These are phyloP conservation scores for Solanum peruvianum DNA, from an alignment of 257 asterid genomes.

Conservation along the genomic window DNA sequence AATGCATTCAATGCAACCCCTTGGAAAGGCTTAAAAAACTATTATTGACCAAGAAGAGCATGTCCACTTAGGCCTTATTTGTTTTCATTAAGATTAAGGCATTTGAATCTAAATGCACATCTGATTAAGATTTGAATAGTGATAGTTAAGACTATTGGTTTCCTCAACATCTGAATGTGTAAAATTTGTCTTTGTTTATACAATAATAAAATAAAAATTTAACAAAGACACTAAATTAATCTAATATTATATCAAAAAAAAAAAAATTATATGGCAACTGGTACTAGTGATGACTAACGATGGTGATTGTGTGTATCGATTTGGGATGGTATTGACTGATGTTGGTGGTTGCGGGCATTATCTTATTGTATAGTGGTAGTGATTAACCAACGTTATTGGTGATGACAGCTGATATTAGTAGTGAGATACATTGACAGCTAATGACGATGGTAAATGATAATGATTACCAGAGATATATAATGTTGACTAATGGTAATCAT, in stretches of 20 bases:
- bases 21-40: neutral
- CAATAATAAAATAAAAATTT: too few species aligned
- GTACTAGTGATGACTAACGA: neutral
- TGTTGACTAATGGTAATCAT: neutral
- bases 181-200: neutral
- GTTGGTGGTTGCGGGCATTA: neutral
- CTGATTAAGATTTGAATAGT: neutral
- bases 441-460: neutral
- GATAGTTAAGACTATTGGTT: neutral
- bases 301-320: neutral
- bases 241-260: too few species aligned
- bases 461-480: neutral
- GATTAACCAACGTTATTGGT: neutral
- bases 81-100: neutral
- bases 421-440: neutral
- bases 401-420: neutral
- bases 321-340: neutral
- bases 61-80: slow-evolving; percentile 16
- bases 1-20: neutral
- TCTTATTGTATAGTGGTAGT: neutral
- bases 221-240: too few species aligned
- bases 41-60: slow-evolving; percentile 18
- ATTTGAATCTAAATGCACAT: neutral
- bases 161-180: neutral
- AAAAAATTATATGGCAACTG: neutral